Evolutionary conservation across 2,329 filamentous ascomycete species (phyloP).

Genomic region (Paracoccidioides lutzii): DNA sequence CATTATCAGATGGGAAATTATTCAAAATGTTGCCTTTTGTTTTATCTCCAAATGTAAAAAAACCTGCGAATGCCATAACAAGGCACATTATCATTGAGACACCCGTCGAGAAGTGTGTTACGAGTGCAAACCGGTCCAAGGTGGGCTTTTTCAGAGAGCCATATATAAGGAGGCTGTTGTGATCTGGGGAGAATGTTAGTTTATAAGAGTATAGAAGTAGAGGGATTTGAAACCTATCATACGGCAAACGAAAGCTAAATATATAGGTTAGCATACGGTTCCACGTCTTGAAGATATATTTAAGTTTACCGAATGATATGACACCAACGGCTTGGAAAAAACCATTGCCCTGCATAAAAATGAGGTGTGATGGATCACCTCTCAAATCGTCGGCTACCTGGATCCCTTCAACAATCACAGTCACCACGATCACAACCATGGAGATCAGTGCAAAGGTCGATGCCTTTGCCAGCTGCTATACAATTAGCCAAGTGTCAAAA

Average conservation of each 20-base stretch:
- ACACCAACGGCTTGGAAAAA: slow-evolving; percentile 95
- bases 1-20: slow-evolving; percentile 84
- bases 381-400: slow-evolving; percentile 57
- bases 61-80: slow-evolving; percentile 74
- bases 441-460: slow-evolving; percentile 84
- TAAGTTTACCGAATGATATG: slow-evolving; percentile 74
- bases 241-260: slow-evolving; percentile 53
- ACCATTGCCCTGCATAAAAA: slow-evolving; percentile 64
- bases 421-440: slow-evolving; percentile 81
- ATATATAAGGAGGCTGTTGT: slow-evolving; percentile 96
- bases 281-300: neutral
- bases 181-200: slow-evolving; percentile 40
- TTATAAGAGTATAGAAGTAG: neutral
- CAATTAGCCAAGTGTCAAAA: slow-evolving; percentile 22
- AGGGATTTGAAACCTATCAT: slow-evolving; percentile 18
- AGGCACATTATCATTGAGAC: slow-evolving; percentile 89
- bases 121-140: slow-evolving; percentile 81
- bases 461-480: slow-evolving; percentile 71
- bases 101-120: slow-evolving; percentile 86
- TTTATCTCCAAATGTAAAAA: slow-evolving; percentile 81
- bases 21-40: slow-evolving; percentile 95
- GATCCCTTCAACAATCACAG: slow-evolving; percentile 73
- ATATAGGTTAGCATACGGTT: slow-evolving; percentile 20
- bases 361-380: slow-evolving; percentile 56
- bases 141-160: slow-evolving; percentile 88